Evolutionary conservation across 306 rosid genomes (phyloP).

Genomic region (Coriaria nepalensis): DNA sequence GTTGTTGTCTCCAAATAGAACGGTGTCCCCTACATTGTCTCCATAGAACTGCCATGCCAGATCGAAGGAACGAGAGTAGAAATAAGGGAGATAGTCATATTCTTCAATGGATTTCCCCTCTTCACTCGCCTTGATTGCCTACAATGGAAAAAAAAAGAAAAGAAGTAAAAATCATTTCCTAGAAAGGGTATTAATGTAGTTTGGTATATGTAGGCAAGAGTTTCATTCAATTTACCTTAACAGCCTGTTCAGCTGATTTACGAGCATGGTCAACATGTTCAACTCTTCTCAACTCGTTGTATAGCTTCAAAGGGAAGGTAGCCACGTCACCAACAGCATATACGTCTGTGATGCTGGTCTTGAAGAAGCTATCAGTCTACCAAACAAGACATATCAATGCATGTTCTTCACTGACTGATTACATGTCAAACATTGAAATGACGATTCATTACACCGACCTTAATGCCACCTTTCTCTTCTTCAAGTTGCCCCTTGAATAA

Average conservation of each 20-base stretch:
- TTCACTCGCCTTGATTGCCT: slow-evolving; percentile 84
- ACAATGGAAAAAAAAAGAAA: slow-evolving; percentile 5
- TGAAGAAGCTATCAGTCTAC: slow-evolving; percentile 86
- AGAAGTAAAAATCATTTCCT: no score
- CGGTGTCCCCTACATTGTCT: slow-evolving; percentile 82
- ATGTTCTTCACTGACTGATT: no score
- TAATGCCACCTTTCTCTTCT: slow-evolving; percentile 88
- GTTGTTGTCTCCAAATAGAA: slow-evolving; percentile 70
- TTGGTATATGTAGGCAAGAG: no score
- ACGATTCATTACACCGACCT: no score
- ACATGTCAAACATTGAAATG: no score
- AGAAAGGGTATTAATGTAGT: no score
- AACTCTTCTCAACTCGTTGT: slow-evolving; percentile 72
- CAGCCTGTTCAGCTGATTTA: slow-evolving; percentile 95
- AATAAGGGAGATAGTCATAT: slow-evolving; percentile 90
- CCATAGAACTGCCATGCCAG: slow-evolving; percentile 94
- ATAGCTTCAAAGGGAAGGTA: slow-evolving; percentile 83
- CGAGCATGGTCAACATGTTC: slow-evolving; percentile 96
- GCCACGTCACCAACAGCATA: slow-evolving; percentile 99
- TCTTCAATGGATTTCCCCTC: slow-evolving; percentile 56
- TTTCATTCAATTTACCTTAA: slow-evolving; percentile 34
- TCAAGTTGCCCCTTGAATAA: slow-evolving; percentile 91
- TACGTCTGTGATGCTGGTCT: slow-evolving; percentile 57
- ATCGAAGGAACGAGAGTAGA: slow-evolving; percentile 87
- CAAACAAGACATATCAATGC: no score